Evolutionary conservation across 2,329 filamentous ascomycete species (phyloP).

Genomic region (Colletotrichum sp.): DNA sequence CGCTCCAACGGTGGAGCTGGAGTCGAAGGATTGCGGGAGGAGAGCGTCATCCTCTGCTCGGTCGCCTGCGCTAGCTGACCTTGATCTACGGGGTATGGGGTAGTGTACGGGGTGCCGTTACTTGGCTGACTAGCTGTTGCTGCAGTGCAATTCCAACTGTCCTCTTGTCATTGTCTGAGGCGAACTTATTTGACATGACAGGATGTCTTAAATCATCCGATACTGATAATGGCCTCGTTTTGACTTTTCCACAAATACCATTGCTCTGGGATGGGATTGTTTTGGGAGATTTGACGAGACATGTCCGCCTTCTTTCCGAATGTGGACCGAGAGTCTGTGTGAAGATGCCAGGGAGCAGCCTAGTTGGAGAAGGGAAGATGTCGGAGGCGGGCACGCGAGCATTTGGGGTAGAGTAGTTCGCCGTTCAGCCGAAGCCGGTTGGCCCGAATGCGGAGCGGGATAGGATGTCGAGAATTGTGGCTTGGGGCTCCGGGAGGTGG

Average conservation of each 20-base stretch:
- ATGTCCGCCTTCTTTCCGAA: slow-evolving; percentile 1
- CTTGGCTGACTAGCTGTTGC: not conserved
- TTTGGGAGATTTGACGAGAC: not conserved
- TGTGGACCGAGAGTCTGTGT: not conserved
- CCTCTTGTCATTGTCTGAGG: not conserved
- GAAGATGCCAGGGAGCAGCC: not conserved
- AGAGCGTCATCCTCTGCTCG: not conserved
- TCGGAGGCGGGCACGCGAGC: not conserved
- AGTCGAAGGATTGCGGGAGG: not conserved
- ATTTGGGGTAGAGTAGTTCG: not conserved
- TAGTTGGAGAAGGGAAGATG: not conserved
- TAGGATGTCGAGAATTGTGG: not conserved
- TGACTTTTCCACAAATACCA: not conserved
- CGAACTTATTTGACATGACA: not conserved
- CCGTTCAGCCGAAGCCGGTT: not conserved
- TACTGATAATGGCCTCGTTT: not conserved
- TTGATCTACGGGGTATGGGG: slow-evolving; percentile 3
- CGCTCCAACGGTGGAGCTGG: not conserved
- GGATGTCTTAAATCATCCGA: not conserved
- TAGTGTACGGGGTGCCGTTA: not conserved
- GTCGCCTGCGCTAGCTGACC: not conserved
- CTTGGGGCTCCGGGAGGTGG: not conserved
- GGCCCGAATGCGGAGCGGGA: not conserved
- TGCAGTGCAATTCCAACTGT: not conserved
- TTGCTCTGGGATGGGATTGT: not conserved